These are phyloP conservation scores for Schwanniomyces sp. DNA, from an alignment of 805 yeast species.

Conservation along the genomic window DNA sequence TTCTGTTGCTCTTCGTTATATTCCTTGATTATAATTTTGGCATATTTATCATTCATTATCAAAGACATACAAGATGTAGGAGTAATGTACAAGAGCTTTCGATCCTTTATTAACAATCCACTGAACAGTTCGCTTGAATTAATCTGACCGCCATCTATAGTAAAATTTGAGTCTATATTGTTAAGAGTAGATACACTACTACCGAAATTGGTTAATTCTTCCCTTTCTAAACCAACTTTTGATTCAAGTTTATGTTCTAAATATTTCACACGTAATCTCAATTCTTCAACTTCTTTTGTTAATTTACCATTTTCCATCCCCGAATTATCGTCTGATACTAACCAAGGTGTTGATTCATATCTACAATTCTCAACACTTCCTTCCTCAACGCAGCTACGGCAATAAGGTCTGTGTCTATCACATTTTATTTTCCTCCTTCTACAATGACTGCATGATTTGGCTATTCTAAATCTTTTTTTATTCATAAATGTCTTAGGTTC, in stretches of 20 bases:
- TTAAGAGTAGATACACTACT: conserved; percentile 1
- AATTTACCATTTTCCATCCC: neutral
- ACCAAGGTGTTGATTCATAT: conserved; percentile 42
- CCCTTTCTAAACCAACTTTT: neutral
- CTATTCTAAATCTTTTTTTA: no score
- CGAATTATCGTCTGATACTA: conserved; percentile 1
- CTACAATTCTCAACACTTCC: conserved; percentile 37
- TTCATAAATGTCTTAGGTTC: no score
- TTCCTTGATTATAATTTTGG: neutral
- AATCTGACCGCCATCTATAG: no score
- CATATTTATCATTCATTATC: conserved; percentile 2
- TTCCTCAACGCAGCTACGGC: conserved; percentile 36
- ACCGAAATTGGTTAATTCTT: neutral
- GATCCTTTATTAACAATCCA: no score
- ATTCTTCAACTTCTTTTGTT: neutral
- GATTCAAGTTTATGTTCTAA: neutral
- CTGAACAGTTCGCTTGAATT: no score
- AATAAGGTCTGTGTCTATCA: conserved; percentile 34
- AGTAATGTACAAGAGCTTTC: conserved; percentile 1
- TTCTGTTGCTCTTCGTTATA: neutral
- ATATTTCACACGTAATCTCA: neutral
- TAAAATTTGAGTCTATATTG: conserved; percentile 6
- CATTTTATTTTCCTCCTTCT: conserved; percentile 37
- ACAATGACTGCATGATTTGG: no score
- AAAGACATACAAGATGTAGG: conserved; percentile 8